These are phyloP conservation scores for Neobulgaria alba DNA, from an alignment of 2,329 filamentous ascomycete genomes.

Conservation along the genomic window DNA sequence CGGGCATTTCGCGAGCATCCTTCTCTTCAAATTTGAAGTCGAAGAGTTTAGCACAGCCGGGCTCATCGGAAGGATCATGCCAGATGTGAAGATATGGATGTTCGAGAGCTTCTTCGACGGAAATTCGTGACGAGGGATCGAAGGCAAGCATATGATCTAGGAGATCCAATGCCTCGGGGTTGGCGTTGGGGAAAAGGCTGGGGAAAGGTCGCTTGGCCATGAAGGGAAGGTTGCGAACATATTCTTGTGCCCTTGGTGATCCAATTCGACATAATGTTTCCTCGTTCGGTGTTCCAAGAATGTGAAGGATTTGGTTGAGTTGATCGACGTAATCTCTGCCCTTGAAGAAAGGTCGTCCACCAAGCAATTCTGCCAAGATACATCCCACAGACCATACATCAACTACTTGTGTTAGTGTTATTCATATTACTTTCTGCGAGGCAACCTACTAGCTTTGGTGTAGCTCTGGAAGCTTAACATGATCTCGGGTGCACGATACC, in stretches of 20 bases:
- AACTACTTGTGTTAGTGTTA: slow-evolving; percentile 46
- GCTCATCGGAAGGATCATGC: slow-evolving; percentile 96
- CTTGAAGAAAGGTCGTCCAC: slow-evolving; percentile 97
- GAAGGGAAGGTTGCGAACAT: slow-evolving; percentile 89
- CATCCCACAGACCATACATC: slow-evolving; percentile 99
- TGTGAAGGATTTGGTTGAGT: slow-evolving; percentile 97
- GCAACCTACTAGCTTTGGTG: slow-evolving; percentile 88
- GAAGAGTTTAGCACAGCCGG: slow-evolving; percentile 85
- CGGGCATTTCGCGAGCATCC: slow-evolving; percentile 88
- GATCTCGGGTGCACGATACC: slow-evolving; percentile 98
- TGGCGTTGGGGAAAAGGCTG: slow-evolving; percentile 83
- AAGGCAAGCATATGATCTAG: slow-evolving; percentile 97
- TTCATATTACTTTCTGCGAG: neutral
- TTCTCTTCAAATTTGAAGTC: slow-evolving; percentile 99
- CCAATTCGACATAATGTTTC: slow-evolving; percentile 90
- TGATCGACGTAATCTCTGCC: slow-evolving; percentile 98
- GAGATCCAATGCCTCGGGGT: slow-evolving; percentile 90
- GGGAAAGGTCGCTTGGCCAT: slow-evolving; percentile 93
- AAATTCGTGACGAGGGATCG: slow-evolving; percentile 87
- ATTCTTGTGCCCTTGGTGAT: slow-evolving; percentile 91
- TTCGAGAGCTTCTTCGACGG: slow-evolving; percentile 89
- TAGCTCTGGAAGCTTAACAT: slow-evolving; percentile 99
- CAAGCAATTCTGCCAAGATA: slow-evolving; percentile 91
- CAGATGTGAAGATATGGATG: slow-evolving; percentile 92
- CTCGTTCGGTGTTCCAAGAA: slow-evolving; percentile 92